Evolutionary conservation across 345 rosid genomes (phyloP).

Genomic region (Salix dunnii): DNA sequence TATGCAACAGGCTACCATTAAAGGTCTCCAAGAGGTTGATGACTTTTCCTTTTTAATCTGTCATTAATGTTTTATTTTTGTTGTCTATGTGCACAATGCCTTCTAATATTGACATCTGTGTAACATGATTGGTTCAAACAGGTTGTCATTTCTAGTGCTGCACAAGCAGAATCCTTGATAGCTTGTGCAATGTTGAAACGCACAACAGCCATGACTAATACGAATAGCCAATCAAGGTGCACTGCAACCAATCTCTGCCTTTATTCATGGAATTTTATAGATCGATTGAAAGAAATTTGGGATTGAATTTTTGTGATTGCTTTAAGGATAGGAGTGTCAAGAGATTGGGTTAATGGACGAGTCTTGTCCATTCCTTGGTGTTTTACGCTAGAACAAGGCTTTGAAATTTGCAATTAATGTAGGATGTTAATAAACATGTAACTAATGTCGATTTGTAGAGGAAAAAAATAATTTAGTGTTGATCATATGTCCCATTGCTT

Average conservation of each 20-base stretch:
- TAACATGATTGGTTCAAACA: conserved; percentile 27
- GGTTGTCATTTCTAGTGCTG: conserved; percentile 49
- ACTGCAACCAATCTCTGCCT: not conserved
- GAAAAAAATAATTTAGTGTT: too few relatives aligned
- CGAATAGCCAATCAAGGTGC: conserved; percentile 85
- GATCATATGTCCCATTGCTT: not conserved
- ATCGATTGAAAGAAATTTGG: not conserved
- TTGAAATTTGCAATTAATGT: too few relatives aligned
- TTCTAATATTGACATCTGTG: not conserved
- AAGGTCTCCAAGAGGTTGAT: conserved; percentile 72
- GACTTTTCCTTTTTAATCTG: not conserved
- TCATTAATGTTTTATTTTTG: not conserved
- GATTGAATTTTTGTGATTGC: not conserved
- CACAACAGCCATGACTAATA: conserved; percentile 72
- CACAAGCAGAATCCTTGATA: conserved; percentile 63
- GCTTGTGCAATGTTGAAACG: conserved; percentile 75
- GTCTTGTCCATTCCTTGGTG: too few relatives aligned
- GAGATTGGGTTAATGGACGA: too few relatives aligned
- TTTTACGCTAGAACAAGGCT: too few relatives aligned
- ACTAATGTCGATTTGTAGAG: too few relatives aligned
- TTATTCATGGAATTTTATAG: not conserved
- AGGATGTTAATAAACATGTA: too few relatives aligned
- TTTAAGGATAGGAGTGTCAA: too few relatives aligned
- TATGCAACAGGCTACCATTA: conserved; percentile 62
- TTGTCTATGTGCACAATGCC: not conserved